Percentiles rank a stretch among this genome's conserved stretches.
These are phyloP conservation scores for Phalaenopsis hybrid DNA, from an alignment of 116 monocot genomes.

Conservation along the genomic window DNA sequence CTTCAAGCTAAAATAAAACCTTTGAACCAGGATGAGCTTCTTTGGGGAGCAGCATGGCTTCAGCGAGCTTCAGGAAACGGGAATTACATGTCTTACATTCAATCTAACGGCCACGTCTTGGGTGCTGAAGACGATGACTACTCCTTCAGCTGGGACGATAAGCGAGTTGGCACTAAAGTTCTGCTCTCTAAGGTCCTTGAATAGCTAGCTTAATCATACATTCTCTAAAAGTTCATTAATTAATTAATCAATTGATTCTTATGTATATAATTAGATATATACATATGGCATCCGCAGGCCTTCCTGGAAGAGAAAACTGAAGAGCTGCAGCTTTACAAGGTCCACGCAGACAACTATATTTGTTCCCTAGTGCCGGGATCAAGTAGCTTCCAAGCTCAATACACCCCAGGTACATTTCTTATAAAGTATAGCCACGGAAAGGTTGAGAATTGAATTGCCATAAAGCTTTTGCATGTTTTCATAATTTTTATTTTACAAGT, in stretches of 20 bases:
- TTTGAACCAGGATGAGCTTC: conserved; percentile 53
- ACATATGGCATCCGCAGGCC: conserved; percentile 19
- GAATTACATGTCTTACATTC: conserved; percentile 53
- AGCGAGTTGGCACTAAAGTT: conserved; percentile 55
- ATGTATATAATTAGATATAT: background rate
- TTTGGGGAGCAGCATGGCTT: conserved; percentile 84
- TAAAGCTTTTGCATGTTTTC: no score
- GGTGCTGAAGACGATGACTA: conserved; percentile 37
- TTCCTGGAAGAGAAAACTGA: conserved; percentile 35
- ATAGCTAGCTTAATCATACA: no score
- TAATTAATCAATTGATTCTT: no score
- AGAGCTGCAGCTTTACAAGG: conserved; percentile 45
- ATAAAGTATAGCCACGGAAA: background rate
- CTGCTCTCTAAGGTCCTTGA: conserved; percentile 58
- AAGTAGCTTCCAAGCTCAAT: conserved; percentile 50
- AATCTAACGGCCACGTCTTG: conserved; percentile 42
- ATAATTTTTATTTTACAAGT: no score
- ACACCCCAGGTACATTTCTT: conserved; percentile 52
- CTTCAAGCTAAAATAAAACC: no score
- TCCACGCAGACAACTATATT: conserved; percentile 61
- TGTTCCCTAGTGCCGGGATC: conserved; percentile 67
- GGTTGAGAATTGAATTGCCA: no score
- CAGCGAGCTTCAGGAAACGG: conserved; percentile 36
- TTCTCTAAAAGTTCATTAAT: no score
- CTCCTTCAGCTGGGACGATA: conserved; percentile 82